phyloP scores from a whole-genome alignment of 163 green algal species.

The Chlorella variabilis region DNA sequence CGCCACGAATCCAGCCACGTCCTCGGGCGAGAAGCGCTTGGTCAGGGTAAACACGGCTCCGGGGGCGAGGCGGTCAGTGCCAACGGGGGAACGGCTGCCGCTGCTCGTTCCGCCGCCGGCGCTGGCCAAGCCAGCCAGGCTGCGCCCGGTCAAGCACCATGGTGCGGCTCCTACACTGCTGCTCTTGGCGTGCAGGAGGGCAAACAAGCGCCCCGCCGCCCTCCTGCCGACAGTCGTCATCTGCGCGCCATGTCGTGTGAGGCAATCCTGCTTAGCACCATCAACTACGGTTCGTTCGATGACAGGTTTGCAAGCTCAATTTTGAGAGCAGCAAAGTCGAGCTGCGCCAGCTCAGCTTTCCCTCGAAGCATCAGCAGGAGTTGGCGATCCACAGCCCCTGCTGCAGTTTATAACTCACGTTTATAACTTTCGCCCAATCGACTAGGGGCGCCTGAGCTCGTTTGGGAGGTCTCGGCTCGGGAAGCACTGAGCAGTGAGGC shows the following conservation, averaged over 20 bases:
- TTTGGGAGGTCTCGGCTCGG: no score
- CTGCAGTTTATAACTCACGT: no score
- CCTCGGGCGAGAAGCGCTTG: slow-evolving; percentile 38
- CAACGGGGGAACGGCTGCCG: not conserved
- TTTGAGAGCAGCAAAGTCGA: not conserved
- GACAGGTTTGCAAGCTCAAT: not conserved
- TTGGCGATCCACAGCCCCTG: no score
- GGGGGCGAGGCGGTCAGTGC: not conserved
- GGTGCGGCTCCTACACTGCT: not conserved
- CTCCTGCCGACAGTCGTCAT: no score
- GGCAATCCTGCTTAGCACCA: no score
- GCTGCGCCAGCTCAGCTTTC: no score
- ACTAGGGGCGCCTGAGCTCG: no score
- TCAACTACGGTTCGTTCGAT: no score
- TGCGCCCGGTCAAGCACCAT: not conserved
- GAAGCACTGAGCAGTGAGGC: no score
- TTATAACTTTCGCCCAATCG: no score
- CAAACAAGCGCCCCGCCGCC: not conserved
- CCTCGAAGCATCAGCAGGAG: no score
- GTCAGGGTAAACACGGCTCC: slow-evolving; percentile 1
- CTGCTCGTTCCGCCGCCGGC: not conserved
- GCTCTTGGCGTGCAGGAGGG: not conserved
- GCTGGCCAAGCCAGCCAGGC: not conserved
- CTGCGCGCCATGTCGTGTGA: not conserved
- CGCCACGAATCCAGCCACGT: slow-evolving; percentile 51